phyloP scores from a whole-genome alignment of 805 yeast genomes.

The Pichia californica region DNA sequence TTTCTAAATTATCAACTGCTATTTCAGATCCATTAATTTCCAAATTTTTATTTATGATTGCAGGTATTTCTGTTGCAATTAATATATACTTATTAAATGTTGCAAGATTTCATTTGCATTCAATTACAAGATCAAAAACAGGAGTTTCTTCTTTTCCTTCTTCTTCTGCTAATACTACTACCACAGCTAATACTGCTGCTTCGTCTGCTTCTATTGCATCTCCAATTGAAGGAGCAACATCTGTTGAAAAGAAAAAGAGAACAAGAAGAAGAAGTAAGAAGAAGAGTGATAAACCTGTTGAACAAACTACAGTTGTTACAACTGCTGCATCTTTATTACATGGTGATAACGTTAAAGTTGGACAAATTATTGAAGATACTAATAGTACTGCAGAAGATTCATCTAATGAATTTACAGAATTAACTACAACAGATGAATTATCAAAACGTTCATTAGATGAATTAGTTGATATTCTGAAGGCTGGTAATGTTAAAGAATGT shows the following conservation, averaged over 20 bases:
- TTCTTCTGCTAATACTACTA: too few species aligned
- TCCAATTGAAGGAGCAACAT: background rate
- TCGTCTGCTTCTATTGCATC: background rate
- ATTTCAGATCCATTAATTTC: slow-evolving; percentile 77
- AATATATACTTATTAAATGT: slow-evolving; percentile 84
- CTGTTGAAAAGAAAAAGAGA: slow-evolving; percentile 8
- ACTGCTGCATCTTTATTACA: background rate
- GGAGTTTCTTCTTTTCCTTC: too few species aligned
- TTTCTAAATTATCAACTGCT: slow-evolving; percentile 55
- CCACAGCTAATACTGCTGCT: too few species aligned
- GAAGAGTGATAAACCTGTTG: background rate
- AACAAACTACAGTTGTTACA: background rate
- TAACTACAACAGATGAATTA: slow-evolving; percentile 7
- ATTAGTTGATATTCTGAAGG: slow-evolving; percentile 53
- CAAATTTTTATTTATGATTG: slow-evolving; percentile 64
- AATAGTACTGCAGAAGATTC: slow-evolving; percentile 17
- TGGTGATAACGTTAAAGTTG: slow-evolving; percentile 29
- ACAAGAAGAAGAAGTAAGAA: slow-evolving; percentile 5
- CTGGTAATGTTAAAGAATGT: slow-evolving; percentile 63
- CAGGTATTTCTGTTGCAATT: slow-evolving; percentile 69
- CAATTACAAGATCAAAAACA: background rate
- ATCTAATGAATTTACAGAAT: slow-evolving; percentile 18
- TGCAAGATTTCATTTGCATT: slow-evolving; percentile 52
- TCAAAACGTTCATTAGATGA: slow-evolving; percentile 52
- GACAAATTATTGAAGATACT: slow-evolving; percentile 30